phyloP scores from a whole-genome alignment of 495 filamentous ascomycete species.

The Talaromyces liani region DNA sequence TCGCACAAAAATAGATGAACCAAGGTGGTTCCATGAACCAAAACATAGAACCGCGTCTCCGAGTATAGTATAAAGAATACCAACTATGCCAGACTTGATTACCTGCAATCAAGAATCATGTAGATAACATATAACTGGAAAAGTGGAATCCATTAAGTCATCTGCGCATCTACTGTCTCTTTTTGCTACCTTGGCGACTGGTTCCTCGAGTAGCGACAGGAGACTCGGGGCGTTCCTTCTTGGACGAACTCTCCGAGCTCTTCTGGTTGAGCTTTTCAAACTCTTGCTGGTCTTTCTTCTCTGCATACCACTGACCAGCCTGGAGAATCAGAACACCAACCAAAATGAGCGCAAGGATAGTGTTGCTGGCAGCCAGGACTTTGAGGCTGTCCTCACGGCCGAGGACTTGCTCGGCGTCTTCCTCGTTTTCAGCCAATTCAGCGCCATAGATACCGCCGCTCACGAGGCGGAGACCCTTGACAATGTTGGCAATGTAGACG shows the following conservation, averaged over 20 bases:
- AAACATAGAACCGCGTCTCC: no score
- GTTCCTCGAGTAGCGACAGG: conserved; percentile 7
- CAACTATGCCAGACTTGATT: no score
- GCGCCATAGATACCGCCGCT: conserved; percentile 46
- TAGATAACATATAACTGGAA: no score
- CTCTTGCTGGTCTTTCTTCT: conserved; percentile 84
- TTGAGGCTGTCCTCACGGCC: conserved; percentile 78
- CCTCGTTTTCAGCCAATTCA: conserved; percentile 23
- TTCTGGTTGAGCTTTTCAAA: conserved; percentile 52
- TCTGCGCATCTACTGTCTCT: conserved; percentile 9
- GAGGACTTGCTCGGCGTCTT: conserved; percentile 38
- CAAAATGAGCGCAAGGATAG: conserved; percentile 84
- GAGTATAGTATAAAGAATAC: no score
- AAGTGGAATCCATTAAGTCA: no score
- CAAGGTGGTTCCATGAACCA: no score
- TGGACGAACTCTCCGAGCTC: conserved; percentile 29
- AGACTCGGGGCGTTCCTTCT: conserved; percentile 15
- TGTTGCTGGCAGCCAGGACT: conserved; percentile 92
- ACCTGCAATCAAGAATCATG: no score
- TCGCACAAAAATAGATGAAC: no score
- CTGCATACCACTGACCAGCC: conserved; percentile 98
- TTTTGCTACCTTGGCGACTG: conserved; percentile 6
- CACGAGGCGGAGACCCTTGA: conserved; percentile 82
- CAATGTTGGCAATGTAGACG: conserved; percentile 89
- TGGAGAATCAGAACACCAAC: conserved; percentile 88